Evolutionary conservation across 768 basidiomycete species (phyloP).

Genomic region (Russula abietina): DNA sequence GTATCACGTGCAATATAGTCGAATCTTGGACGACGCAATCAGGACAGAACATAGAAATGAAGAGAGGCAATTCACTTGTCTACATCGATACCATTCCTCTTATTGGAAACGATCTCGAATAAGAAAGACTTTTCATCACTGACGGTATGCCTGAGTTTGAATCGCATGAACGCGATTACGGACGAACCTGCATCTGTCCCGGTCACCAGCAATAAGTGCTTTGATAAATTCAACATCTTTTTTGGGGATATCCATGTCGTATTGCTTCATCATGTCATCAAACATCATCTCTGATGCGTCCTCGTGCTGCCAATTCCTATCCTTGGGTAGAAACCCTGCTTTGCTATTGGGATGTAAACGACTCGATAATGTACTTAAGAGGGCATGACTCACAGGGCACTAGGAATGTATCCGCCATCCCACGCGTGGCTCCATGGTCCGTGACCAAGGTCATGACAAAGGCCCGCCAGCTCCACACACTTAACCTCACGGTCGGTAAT

Average conservation of each 20-base stretch:
- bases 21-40: slow-evolving; percentile 41
- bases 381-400: slow-evolving; percentile 45
- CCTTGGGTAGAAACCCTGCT: slow-evolving; percentile 28
- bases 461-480: slow-evolving; percentile 74
- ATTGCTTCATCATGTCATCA: slow-evolving; percentile 54
- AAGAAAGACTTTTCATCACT: slow-evolving; percentile 58
- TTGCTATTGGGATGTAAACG: slow-evolving; percentile 4
- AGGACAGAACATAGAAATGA: neutral
- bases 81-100: slow-evolving; percentile 76
- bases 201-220: slow-evolving; percentile 69
- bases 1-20: slow-evolving; percentile 79
- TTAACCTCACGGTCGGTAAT: slow-evolving; percentile 68
- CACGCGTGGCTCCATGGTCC: slow-evolving; percentile 86
- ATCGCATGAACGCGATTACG: slow-evolving; percentile 20
- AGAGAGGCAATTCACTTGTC: slow-evolving; percentile 53
- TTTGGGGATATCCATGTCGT: slow-evolving; percentile 43
- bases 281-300: slow-evolving; percentile 81
- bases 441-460: slow-evolving; percentile 83
- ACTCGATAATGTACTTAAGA: neutral
- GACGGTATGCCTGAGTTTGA: neutral
- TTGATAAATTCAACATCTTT: slow-evolving; percentile 60
- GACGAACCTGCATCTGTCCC: slow-evolving; percentile 48
- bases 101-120: slow-evolving; percentile 83
- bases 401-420: slow-evolving; percentile 68
- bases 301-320: slow-evolving; percentile 63